Evolutionary conservation across 257 asterid species (phyloP), one percentile per base, ranked within the genome.

Genomic region (Catharanthus roseus): DNA sequence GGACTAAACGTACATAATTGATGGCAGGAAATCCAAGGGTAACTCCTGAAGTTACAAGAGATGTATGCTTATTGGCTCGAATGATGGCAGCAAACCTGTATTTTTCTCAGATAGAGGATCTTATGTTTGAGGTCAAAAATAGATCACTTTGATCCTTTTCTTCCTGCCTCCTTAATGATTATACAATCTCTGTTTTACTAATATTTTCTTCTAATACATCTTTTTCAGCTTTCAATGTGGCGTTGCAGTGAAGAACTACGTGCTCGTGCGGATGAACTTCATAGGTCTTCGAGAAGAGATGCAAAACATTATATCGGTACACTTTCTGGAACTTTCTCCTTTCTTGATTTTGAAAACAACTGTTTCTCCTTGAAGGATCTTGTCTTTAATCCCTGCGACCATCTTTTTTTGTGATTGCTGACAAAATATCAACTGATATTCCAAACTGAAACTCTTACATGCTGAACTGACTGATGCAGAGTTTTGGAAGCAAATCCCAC

Each of bases 61-160:
- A 92, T 77, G 97, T 92, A 29, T 92, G 98, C 87, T 81, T 92
- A 53, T 81, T 92, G 65, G 95, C 98, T 57, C 81, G 98, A 78
- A 92, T 92, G 98, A 92, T 92, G 98, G 98, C 95, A 71, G 97
- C 98, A 69, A 92, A 92, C 71, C 63, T 93, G 75, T 93, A 93
- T 83, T 90, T 87, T 78, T 85, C 98, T 24, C 96, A 86, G 86
- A 90, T 92, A 38, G 98, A 92, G 83, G 95, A 92, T 86, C 96
- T 92, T 76, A 93, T 93, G 98, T 93, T 93, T 62, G 98, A 93
- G 95, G 98, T 92, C 57, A 75, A 68, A 33, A 65, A 36, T 54
- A 12, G 53, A 31, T 9, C 10, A 12, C 28, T 55, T 60, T 56
- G 39, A 24, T 29, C 26, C 3, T n/a, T 49, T n/a, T 4, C 29